These are phyloP conservation scores for Senecio squalidus DNA, from an alignment of 140 eudicot genomes.

Conservation along the genomic window DNA sequence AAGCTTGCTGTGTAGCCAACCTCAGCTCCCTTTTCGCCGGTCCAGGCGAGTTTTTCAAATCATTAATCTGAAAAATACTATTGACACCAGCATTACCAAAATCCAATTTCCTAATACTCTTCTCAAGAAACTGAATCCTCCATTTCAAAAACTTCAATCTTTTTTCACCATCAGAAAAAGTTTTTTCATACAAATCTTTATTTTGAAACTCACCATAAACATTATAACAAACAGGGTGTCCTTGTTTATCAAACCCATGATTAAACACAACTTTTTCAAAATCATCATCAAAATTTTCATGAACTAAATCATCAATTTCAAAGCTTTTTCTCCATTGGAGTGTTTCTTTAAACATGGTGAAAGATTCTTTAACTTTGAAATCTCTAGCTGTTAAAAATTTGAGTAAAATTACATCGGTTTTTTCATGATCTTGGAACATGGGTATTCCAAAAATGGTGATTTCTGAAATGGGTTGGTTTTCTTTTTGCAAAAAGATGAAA, in stretches of 20 bases:
- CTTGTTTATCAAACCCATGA: constrained; percentile 63
- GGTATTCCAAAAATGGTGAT: constrained; percentile 49
- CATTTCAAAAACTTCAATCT: constrained; percentile 58
- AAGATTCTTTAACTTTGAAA: constrained; percentile 40
- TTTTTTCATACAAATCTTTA: constrained; percentile 49
- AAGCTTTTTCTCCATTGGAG: constrained; percentile 71
- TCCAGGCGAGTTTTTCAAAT: constrained; percentile 68
- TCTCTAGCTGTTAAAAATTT: constrained; percentile 42
- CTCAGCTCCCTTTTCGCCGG: constrained; percentile 64
- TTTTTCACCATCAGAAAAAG: constrained; percentile 61
- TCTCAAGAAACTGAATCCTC: constrained; percentile 85
- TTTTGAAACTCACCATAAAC: constrained; percentile 63
- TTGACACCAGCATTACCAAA: constrained; percentile 51
- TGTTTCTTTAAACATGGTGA: constrained; percentile 72
- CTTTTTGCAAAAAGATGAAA: no score
- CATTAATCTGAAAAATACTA: constrained; percentile 67
- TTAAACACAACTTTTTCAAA: constrained; percentile 58
- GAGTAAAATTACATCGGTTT: constrained; percentile 38
- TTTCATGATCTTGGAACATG: constrained; percentile 33
- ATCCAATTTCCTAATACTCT: constrained; percentile 63
- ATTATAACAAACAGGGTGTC: constrained; percentile 83
- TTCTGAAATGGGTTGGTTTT: constrained; percentile 18
- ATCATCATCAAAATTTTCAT: constrained; percentile 52
- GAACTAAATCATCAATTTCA: constrained; percentile 46
- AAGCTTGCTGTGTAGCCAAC: constrained; percentile 54